Conservation (phyloP, 108 stramenopile genomes). For the Hondaea fermentalgiana region DNA sequence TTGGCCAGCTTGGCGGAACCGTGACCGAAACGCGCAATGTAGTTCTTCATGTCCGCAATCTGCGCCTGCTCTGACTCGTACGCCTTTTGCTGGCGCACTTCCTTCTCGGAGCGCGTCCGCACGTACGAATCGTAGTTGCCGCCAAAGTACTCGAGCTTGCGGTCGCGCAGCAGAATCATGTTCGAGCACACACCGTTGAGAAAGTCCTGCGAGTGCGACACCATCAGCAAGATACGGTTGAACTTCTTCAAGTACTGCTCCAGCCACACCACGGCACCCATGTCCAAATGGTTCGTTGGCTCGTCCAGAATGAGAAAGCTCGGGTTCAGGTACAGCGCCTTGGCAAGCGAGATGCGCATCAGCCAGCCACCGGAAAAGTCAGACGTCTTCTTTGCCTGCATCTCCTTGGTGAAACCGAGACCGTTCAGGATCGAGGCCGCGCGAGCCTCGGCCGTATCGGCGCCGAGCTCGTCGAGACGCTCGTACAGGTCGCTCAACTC, state of each 20-base stretch:
- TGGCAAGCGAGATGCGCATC: conserved; percentile 89
- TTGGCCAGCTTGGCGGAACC: conserved; percentile 93
- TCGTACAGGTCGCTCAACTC: conserved; percentile 75
- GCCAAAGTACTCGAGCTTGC: conserved; percentile 80
- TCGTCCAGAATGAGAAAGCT: conserved; percentile 82
- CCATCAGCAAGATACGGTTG: conserved; percentile 84
- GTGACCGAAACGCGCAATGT: conserved; percentile 82
- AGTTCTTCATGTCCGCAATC: conserved; percentile 64
- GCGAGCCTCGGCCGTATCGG: conserved; percentile 85
- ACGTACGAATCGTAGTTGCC: conserved; percentile 96
- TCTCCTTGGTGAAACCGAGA: conserved; percentile 81
- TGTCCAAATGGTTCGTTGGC: conserved; percentile 74
- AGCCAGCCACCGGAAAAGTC: conserved; percentile 98
- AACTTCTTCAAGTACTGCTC: conserved; percentile 87
- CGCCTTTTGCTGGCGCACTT: conserved; percentile 83
- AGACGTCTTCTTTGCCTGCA: conserved; percentile 80
- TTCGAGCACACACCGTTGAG: conserved; percentile 94
- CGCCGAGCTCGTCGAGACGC: conserved; percentile 89
- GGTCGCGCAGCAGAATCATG: conserved; percentile 81
- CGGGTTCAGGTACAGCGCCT: conserved; percentile 90
- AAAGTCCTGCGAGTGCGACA: conserved; percentile 95
- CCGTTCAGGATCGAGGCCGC: conserved; percentile 89
- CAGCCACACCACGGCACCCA: conserved; percentile 98
- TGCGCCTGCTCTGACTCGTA: conserved; percentile 95
- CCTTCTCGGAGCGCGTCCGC: conserved; percentile 79